These are phyloP conservation scores for Moniliophthora roreri DNA, from an alignment of 1,284 basidiomycete genomes.

Conservation along the genomic window DNA sequence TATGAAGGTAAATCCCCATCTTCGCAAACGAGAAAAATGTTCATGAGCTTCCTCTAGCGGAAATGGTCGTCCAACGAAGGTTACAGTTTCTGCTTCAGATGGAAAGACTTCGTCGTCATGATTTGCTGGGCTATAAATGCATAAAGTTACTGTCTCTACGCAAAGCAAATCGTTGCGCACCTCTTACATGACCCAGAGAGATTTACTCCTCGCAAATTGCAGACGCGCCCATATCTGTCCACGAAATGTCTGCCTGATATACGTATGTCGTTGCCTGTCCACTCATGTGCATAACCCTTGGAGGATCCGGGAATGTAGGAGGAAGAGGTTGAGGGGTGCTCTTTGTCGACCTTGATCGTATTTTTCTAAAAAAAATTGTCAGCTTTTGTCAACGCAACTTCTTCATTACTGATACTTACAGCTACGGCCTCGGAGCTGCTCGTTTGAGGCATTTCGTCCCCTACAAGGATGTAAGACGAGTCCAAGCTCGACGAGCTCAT, in stretches of 20 bases:
- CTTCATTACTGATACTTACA: not conserved
- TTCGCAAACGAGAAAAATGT: slow-evolving; percentile 75
- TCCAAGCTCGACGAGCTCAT: not conserved
- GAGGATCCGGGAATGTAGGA: slow-evolving; percentile 46
- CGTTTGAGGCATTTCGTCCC: not conserved
- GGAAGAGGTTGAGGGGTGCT: slow-evolving; percentile 43
- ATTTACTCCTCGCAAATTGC: slow-evolving; percentile 80
- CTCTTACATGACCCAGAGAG: slow-evolving; percentile 80
- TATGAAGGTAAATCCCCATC: slow-evolving; percentile 87
- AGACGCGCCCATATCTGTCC: slow-evolving; percentile 75
- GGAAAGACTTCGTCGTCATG: slow-evolving; percentile 66
- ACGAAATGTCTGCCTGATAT: slow-evolving; percentile 74
- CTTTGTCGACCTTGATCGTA: not conserved
- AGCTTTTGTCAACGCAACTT: not conserved
- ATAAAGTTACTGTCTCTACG: not conserved
- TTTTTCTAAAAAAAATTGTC: not conserved
- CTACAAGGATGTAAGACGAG: not conserved
- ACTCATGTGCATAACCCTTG: slow-evolving; percentile 69
- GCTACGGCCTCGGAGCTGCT: not conserved
- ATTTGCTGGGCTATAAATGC: slow-evolving; percentile 53
- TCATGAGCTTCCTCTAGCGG: slow-evolving; percentile 81
- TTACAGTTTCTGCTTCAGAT: slow-evolving; percentile 57
- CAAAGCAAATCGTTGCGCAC: slow-evolving; percentile 43
- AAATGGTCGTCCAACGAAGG: slow-evolving; percentile 84
- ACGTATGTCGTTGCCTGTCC: slow-evolving; percentile 62